phyloP scores from a whole-genome alignment of 768 basidiomycete species.

The Amanita exitialis region DNA sequence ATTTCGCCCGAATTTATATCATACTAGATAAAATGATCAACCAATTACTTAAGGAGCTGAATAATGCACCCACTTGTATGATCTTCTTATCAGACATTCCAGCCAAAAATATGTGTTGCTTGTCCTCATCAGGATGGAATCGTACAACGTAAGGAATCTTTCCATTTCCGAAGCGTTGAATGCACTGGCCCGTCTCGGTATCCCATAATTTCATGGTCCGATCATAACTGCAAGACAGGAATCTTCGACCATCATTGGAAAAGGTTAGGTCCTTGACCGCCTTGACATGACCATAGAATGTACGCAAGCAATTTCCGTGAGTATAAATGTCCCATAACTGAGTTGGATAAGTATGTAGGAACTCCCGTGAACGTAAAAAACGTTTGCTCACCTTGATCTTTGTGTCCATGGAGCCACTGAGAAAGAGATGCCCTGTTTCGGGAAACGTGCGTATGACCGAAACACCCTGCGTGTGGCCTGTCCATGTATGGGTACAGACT shows the following conservation, averaged over 20 bases:
- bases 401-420: constrained; percentile 96
- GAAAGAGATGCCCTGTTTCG: constrained; percentile 81
- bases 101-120: constrained; percentile 92
- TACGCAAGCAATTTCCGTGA: constrained; percentile 91
- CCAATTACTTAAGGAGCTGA: background rate
- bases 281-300: constrained; percentile 94
- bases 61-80: constrained; percentile 57
- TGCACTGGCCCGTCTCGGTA: constrained; percentile 95
- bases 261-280: constrained; percentile 96
- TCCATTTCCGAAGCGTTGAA: constrained; percentile 94
- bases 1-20: constrained; percentile 95
- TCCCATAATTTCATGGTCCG: constrained; percentile 99
- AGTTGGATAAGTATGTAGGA: constrained; percentile 6
- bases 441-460: constrained; percentile 93
- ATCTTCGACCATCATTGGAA: constrained; percentile 83
- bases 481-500: constrained; percentile 94
- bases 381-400: constrained; percentile 74
- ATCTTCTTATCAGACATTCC: constrained; percentile 99
- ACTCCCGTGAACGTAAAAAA: background rate
- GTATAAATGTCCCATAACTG: constrained; percentile 98
- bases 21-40: constrained; percentile 47
- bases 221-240: constrained; percentile 91
- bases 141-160: constrained; percentile 94
- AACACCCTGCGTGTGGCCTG: constrained; percentile 94
- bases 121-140: constrained; percentile 95